A percentile compares a stretch with the other conserved stretches of the same genome.
These are phyloP conservation scores for Diaporthe ampelina DNA, from an alignment of 2,329 filamentous ascomycete genomes.

Conservation along the genomic window DNA sequence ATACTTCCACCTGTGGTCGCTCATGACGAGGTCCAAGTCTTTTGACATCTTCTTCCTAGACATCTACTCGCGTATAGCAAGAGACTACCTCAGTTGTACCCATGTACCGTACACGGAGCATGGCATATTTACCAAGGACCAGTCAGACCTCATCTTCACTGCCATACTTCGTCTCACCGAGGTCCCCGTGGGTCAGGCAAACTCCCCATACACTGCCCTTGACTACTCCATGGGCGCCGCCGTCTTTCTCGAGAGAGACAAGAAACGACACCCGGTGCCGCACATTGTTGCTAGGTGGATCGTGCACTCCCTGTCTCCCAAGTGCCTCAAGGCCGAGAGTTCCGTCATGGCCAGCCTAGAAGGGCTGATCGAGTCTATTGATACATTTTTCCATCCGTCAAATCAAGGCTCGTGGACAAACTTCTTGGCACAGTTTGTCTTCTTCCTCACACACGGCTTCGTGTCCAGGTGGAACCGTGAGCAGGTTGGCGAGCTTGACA, in stretches of 20 bases:
- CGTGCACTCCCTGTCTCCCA: slow-evolving; percentile 90
- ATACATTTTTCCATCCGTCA: slow-evolving; percentile 98
- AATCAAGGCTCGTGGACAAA: slow-evolving; percentile 95
- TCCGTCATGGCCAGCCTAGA: slow-evolving; percentile 90
- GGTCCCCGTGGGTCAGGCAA: slow-evolving; percentile 96
- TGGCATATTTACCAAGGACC: slow-evolving; percentile 92
- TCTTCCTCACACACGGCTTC: slow-evolving; percentile 95
- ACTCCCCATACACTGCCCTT: slow-evolving; percentile 89
- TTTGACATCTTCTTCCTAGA: slow-evolving; percentile 92
- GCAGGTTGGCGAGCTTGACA: slow-evolving; percentile 90
- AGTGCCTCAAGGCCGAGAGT: slow-evolving; percentile 80
- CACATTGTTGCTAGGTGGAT: slow-evolving; percentile 96
- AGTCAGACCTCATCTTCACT: slow-evolving; percentile 94
- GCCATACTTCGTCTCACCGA: slow-evolving; percentile 90
- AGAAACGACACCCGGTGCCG: slow-evolving; percentile 90
- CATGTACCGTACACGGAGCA: slow-evolving; percentile 87
- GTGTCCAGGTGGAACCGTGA: slow-evolving; percentile 98
- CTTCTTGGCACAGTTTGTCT: slow-evolving; percentile 89
- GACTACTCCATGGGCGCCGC: slow-evolving; percentile 88
- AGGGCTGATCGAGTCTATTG: slow-evolving; percentile 91
- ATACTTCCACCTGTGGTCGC: slow-evolving; percentile 96
- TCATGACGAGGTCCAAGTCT: slow-evolving; percentile 89
- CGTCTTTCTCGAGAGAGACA: slow-evolving; percentile 90
- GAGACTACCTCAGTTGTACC: slow-evolving; percentile 82
- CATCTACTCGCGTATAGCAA: slow-evolving; percentile 86